phyloP scores from a whole-genome alignment of 257 asterid genomes.

The Solanum habrochaites region DNA sequence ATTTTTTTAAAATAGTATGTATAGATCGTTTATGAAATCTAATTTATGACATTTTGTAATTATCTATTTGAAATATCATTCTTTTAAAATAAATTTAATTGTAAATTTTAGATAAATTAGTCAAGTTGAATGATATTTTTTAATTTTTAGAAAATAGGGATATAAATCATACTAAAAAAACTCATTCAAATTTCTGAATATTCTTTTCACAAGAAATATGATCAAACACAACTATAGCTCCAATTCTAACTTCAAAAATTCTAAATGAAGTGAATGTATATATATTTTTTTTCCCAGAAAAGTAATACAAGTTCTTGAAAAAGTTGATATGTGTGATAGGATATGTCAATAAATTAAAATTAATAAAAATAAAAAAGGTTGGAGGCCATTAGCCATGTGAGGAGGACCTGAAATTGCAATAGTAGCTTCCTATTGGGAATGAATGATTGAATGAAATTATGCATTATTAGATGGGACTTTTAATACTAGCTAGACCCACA shows the following conservation, averaged over 20 bases:
- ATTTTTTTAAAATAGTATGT: background rate
- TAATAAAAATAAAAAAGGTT: constrained; percentile 6
- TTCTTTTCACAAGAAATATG: background rate
- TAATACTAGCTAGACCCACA: background rate
- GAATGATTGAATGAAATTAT: background rate
- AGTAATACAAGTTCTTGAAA: background rate
- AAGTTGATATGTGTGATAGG: constrained; percentile 17
- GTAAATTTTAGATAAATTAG: background rate
- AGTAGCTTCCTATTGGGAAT: constrained; percentile 19
- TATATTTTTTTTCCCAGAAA: too few species aligned
- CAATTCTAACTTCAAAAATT: background rate
- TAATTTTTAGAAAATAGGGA: too few species aligned
- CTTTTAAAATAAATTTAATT: too few species aligned
- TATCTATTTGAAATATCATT: background rate
- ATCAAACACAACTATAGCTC: background rate
- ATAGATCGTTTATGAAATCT: background rate
- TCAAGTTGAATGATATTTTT: too few species aligned
- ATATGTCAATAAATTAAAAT: constrained; percentile 17
- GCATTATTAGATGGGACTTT: constrained; percentile 14
- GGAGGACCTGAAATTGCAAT: constrained; percentile 15
- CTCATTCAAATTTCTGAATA: too few species aligned
- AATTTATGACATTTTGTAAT: too few species aligned
- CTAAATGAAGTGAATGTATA: background rate
- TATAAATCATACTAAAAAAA: too few species aligned
- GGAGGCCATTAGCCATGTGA: constrained; percentile 62